Conservation (phyloP, 2,329 filamentous ascomycete genomes). For the Calycina marina region DNA sequence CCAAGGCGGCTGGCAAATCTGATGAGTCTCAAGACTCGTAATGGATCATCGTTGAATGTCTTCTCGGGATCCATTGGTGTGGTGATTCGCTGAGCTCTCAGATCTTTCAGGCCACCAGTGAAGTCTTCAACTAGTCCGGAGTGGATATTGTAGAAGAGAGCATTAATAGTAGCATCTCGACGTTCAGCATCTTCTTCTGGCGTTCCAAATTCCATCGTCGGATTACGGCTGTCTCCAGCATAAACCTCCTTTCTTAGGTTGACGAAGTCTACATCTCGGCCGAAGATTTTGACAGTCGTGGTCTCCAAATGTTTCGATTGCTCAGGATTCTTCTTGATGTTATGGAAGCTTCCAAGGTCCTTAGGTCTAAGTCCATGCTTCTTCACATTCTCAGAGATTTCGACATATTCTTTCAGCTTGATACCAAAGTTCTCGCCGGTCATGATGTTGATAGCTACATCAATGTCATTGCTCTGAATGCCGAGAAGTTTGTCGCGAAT, state of each 20-base stretch:
- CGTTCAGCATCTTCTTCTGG: conserved; percentile 79
- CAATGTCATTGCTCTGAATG: conserved; percentile 63
- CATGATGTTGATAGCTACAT: conserved; percentile 75
- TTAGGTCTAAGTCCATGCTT: conserved; percentile 43
- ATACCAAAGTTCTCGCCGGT: conserved; percentile 65
- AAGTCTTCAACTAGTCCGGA: conserved; percentile 72
- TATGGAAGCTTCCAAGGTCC: conserved; percentile 65
- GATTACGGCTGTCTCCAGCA: conserved; percentile 75
- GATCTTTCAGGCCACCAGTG: conserved; percentile 63
- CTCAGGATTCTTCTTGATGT: conserved; percentile 82
- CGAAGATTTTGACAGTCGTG: conserved; percentile 71
- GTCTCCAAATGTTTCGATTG: conserved; percentile 96
- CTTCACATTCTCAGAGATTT: conserved; percentile 39
- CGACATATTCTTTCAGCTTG: conserved; percentile 54
- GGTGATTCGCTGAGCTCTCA: conserved; percentile 57
- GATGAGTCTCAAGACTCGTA: conserved; percentile 74
- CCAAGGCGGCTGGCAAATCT: conserved; percentile 76
- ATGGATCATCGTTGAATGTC: conserved; percentile 87
- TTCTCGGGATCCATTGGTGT: conserved; percentile 80
- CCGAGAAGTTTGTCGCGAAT: conserved; percentile 72
- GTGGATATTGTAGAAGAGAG: conserved; percentile 88
- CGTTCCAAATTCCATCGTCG: conserved; percentile 85
- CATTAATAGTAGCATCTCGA: conserved; percentile 87
- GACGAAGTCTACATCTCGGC: conserved; percentile 83
- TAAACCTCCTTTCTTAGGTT: conserved; percentile 91